Evolutionary conservation across 75 land plant genomes (phyloP).

Genomic region (Selaginella moellendorffii): DNA sequence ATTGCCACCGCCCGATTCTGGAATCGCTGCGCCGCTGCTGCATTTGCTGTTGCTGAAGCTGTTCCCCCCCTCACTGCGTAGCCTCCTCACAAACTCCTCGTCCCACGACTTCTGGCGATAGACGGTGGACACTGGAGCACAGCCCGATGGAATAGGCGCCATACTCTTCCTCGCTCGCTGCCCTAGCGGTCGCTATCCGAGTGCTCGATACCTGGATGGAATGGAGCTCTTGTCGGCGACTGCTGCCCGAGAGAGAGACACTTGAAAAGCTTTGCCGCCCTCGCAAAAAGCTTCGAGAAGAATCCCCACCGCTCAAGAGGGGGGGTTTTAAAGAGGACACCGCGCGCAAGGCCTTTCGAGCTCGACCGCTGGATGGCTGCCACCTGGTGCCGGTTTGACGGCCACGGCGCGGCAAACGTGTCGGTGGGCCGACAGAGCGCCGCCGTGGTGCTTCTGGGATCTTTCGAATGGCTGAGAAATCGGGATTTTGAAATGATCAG

Average conservation of each 20-base stretch:
- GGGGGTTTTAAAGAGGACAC: background rate
- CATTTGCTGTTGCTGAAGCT: background rate
- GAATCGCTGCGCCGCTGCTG: background rate
- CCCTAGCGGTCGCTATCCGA: too few species aligned
- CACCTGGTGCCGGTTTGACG: background rate
- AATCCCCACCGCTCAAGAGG: background rate
- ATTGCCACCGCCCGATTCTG: too few species aligned
- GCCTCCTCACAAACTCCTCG: too few species aligned
- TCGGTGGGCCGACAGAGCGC: conserved; percentile 2
- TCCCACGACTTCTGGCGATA: background rate
- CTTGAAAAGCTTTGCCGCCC: too few species aligned
- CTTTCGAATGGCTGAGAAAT: conserved; percentile 1
- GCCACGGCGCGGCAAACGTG: background rate
- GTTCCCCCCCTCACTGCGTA: too few species aligned
- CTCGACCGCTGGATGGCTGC: background rate
- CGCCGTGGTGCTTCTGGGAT: background rate
- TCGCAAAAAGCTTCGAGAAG: background rate
- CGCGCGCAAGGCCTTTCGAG: background rate
- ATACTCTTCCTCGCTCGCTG: too few species aligned
- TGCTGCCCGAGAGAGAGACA: too few species aligned
- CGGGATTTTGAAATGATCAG: background rate
- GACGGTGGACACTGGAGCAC: background rate
- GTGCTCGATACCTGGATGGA: too few species aligned
- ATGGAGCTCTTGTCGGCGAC: too few species aligned
- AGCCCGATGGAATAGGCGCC: background rate